Conservation (phyloP, 2,329 filamentous ascomycete genomes). For the Pleurostoma richardsiae region DNA sequence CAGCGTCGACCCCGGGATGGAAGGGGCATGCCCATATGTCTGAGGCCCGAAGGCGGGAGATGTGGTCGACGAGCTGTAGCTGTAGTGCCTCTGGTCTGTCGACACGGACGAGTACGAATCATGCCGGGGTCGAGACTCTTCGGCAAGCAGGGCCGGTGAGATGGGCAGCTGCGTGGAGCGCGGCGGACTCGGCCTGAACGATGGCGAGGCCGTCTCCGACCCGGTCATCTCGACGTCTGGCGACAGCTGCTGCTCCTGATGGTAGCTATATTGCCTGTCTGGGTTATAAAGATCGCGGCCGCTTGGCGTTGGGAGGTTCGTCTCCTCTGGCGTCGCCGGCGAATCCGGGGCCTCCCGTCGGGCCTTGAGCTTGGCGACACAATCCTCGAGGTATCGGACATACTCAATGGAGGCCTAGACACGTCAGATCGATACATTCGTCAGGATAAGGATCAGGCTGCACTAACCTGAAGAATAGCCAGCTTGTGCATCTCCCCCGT, state of each 20-base stretch:
- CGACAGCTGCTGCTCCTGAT: slow-evolving; percentile 29
- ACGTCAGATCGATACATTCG: slow-evolving; percentile 5
- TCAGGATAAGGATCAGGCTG: not conserved
- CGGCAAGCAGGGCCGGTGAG: slow-evolving; percentile 45
- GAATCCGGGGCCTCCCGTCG: slow-evolving; percentile 32
- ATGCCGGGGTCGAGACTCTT: slow-evolving; percentile 39
- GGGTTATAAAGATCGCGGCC: slow-evolving; percentile 18
- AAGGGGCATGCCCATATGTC: slow-evolving; percentile 33
- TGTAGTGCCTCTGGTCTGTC: slow-evolving; percentile 36
- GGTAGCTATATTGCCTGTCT: slow-evolving; percentile 15
- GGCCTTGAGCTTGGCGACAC: slow-evolving; percentile 72
- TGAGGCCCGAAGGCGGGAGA: slow-evolving; percentile 51
- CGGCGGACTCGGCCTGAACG: slow-evolving; percentile 27
- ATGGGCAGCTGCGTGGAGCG: slow-evolving; percentile 37
- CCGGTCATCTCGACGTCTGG: slow-evolving; percentile 59
- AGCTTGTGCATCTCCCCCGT: slow-evolving; percentile 98
- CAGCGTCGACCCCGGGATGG: slow-evolving; percentile 44
- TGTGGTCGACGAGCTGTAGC: slow-evolving; percentile 31
- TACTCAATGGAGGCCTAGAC: slow-evolving; percentile 90
- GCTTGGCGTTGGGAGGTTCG: slow-evolving; percentile 17
- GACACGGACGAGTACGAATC: slow-evolving; percentile 50
- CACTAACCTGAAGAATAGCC: slow-evolving; percentile 79
- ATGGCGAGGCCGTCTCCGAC: slow-evolving; percentile 43
- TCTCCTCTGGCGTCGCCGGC: slow-evolving; percentile 18
- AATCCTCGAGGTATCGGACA: slow-evolving; percentile 87